Percentiles rank a stretch among this genome's conserved stretches.
phyloP scores from a whole-genome alignment of 73 alveolate genomes.

The Paramecium sexaurelia region DNA sequence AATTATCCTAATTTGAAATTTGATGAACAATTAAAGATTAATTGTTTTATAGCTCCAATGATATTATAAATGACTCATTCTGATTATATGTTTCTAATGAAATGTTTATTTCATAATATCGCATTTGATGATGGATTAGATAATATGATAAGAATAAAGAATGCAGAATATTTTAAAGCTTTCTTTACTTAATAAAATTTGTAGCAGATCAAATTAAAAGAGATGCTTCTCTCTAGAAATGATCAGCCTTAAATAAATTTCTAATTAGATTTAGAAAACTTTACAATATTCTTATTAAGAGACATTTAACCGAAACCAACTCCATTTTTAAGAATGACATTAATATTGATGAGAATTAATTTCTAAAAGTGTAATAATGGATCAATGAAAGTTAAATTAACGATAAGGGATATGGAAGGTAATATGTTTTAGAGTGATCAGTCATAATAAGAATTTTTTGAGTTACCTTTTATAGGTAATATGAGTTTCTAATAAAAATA shows the following conservation, averaged over 20 bases:
- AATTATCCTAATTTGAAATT: slow-evolving; percentile 33
- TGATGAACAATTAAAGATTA: slow-evolving; percentile 15
- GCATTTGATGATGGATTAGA: slow-evolving; percentile 70
- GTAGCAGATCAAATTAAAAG: background rate
- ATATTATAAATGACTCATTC: slow-evolving; percentile 51
- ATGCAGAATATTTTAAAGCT: background rate
- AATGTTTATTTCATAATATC: slow-evolving; percentile 61
- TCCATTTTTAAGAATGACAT: slow-evolving; percentile 37
- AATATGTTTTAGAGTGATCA: background rate
- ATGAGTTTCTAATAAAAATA: slow-evolving; percentile 16
- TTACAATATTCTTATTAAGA: slow-evolving; percentile 4
- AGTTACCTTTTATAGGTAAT: slow-evolving; percentile 39
- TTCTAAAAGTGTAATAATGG: slow-evolving; percentile 37
- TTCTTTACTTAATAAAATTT: background rate
- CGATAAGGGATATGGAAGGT: slow-evolving; percentile 48
- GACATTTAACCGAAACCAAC: slow-evolving; percentile 46
- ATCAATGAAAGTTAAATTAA: background rate
- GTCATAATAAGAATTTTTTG: background rate
- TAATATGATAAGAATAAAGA: slow-evolving; percentile 33
- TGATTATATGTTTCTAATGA: slow-evolving; percentile 61
- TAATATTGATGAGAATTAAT: slow-evolving; percentile 32
- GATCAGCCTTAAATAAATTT: background rate
- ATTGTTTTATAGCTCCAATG: slow-evolving; percentile 48
- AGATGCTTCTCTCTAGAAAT: background rate
- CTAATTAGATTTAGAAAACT: slow-evolving; percentile 59